Conservation (phyloP, 1,284 basidiomycete species). For the Mycocalia duriaeana region DNA sequence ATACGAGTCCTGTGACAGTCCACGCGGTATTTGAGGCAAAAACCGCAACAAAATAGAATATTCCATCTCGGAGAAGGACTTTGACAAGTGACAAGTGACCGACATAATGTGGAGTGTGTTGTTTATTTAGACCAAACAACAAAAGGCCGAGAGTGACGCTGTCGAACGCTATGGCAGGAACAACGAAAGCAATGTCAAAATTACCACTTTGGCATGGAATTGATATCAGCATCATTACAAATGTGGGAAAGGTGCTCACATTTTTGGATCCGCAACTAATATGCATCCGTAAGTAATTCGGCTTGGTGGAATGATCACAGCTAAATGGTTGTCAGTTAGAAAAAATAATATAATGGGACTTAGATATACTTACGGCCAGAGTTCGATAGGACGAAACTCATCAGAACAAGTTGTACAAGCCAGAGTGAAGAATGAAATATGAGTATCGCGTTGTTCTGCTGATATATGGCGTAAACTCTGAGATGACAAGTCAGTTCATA, state of each 20-base stretch:
- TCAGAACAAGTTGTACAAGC: neutral
- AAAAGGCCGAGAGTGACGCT: neutral
- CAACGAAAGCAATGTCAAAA: neutral
- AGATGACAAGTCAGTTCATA: neutral
- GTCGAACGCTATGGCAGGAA: slow-evolving; percentile 2
- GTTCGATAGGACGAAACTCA: neutral
- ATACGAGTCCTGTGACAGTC: neutral
- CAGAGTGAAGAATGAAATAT: neutral
- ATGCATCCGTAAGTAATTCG: slow-evolving; percentile 1
- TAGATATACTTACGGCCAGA: neutral
- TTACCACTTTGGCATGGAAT: neutral
- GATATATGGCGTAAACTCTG: neutral
- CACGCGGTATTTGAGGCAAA: neutral
- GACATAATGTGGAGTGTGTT: neutral
- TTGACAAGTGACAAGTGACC: neutral
- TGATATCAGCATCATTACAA: neutral
- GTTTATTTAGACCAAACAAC: neutral
- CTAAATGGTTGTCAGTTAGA: neutral
- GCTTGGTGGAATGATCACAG: neutral
- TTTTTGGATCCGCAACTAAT: slow-evolving; percentile 1
- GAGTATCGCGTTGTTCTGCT: neutral
- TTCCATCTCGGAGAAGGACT: neutral
- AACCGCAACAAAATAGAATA: neutral
- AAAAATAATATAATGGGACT: neutral
- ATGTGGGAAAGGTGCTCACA: neutral